Evolutionary conservation across 2,329 filamentous ascomycete species (phyloP), one percentile per base, ranked within the genome.

Genomic region (Simplicillium aogashimaense): DNA sequence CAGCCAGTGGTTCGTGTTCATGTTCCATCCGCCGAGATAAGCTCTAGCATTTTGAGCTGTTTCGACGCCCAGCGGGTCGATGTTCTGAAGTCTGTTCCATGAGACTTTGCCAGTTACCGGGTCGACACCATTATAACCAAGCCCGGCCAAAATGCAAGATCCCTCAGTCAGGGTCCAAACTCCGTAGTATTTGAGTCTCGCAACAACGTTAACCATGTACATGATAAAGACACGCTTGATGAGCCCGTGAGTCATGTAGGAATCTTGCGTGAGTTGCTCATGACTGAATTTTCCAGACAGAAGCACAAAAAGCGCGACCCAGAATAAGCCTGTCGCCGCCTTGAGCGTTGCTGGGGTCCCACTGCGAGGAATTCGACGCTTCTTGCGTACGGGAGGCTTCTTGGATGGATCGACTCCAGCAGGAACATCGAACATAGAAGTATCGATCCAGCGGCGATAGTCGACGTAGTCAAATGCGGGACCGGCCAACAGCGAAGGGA

Each of bases 1-100:
- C 45, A 98, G 68, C 92, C 92, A 98, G 53, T 86, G 79, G 60
- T 95, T 98, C 11, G 92, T 98, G 63, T 97, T 97, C 67, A 95
- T 95, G 61, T 98, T 98, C 92, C 92, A 98, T 53, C 79, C 84
- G 37, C 82, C 90, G 3, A 98, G 73, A 53, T 92, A 97, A 2
- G 78, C 88, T 40, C 90, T 81, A n/a, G 86, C 85, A 58, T 97
- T 98, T 63, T 95, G 89, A 1, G 90, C 92, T 1, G 78, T 72
- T 64, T 98, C 92, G 20, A 98, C 85, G 3, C 76, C 78, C 72
- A 80, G 82, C 0, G 92, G 84, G 49, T 85, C 80, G 50, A 98
- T 86, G 55, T 98, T 98, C 51, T 86, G 83, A 14, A 97, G 68
- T 20, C 90, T 80, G 55, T 95, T 81, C 67, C 92, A 98, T 43